These are phyloP conservation scores for Penicillium sumatraense DNA, from an alignment of 2,329 filamentous ascomycete species.

Conservation along the genomic window DNA sequence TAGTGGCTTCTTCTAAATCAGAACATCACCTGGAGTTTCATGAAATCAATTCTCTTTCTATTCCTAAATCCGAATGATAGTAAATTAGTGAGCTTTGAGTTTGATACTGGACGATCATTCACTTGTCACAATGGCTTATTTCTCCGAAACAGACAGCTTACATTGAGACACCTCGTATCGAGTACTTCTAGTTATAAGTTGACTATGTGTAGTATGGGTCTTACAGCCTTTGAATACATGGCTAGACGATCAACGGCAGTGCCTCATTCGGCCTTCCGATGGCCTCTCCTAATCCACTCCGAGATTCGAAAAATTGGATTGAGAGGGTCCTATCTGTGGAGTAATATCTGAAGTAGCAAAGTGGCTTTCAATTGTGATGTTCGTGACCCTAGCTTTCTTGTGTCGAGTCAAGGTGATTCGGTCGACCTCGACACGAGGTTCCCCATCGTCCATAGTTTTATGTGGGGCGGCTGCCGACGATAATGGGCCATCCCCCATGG, in stretches of 20 bases:
- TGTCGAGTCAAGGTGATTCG: background rate
- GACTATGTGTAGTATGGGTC: background rate
- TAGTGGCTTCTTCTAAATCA: too few species aligned
- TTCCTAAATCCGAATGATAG: background rate
- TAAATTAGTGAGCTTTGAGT: background rate
- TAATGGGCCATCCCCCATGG: background rate
- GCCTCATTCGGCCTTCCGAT: background rate
- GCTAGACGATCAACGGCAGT: background rate
- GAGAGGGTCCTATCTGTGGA: background rate
- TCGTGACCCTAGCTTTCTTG: background rate
- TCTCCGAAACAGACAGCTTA: background rate
- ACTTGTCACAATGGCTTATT: background rate
- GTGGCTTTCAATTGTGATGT: background rate
- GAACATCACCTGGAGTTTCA: too few species aligned
- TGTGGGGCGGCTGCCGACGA: background rate
- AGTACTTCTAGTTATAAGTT: background rate
- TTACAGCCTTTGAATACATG: too few species aligned
- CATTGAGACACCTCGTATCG: background rate
- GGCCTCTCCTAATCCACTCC: background rate
- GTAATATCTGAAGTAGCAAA: background rate
- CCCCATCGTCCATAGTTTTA: background rate
- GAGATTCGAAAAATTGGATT: background rate
- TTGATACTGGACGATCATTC: background rate
- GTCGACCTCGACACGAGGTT: slow-evolving; percentile 9
- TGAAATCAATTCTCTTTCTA: too few species aligned